Evolutionary conservation across 768 basidiomycete genomes (phyloP).

Genomic region (Heimioporus sp.): DNA sequence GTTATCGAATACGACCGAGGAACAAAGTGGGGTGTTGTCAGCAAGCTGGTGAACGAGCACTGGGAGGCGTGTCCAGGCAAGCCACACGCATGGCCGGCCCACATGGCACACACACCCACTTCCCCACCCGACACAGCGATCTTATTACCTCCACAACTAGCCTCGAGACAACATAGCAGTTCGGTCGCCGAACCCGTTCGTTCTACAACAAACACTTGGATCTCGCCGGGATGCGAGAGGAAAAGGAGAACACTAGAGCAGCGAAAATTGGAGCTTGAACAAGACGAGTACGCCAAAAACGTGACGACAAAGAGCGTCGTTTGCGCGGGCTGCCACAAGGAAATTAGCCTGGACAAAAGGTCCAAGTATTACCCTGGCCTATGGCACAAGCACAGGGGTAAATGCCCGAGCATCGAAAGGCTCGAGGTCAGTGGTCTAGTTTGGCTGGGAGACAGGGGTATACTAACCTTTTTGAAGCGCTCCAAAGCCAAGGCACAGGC

Average conservation of each 20-base stretch:
- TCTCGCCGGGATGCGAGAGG: conserved; percentile 20
- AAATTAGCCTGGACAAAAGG: conserved; percentile 34
- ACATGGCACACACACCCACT: conserved; percentile 11
- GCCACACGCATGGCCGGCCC: conserved; percentile 11
- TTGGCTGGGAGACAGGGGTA: not conserved
- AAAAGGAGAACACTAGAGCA: conserved; percentile 29
- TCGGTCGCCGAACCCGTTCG: not conserved
- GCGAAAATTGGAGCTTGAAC: conserved; percentile 26
- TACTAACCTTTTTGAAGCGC: conserved; percentile 21
- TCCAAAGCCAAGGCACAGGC: conserved; percentile 2
- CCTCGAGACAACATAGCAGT: conserved; percentile 1
- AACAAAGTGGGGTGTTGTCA: conserved; percentile 25
- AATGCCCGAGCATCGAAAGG: conserved; percentile 25
- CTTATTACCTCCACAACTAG: conserved; percentile 4
- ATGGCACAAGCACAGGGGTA: conserved; percentile 32
- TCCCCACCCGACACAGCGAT: conserved; percentile 11
- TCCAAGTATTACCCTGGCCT: conserved; percentile 35
- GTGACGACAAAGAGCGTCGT: conserved; percentile 27
- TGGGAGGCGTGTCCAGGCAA: conserved; percentile 25
- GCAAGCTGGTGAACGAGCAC: conserved; percentile 27
- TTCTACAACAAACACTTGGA: conserved; percentile 6
- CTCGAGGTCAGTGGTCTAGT: conserved; percentile 23
- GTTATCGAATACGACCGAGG: conserved; percentile 27
- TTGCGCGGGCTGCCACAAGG: conserved; percentile 28
- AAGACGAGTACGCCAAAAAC: conserved; percentile 25